phyloP scores from a whole-genome alignment of 2,329 filamentous ascomycete genomes.

The Cryphonectria nitschkei region DNA sequence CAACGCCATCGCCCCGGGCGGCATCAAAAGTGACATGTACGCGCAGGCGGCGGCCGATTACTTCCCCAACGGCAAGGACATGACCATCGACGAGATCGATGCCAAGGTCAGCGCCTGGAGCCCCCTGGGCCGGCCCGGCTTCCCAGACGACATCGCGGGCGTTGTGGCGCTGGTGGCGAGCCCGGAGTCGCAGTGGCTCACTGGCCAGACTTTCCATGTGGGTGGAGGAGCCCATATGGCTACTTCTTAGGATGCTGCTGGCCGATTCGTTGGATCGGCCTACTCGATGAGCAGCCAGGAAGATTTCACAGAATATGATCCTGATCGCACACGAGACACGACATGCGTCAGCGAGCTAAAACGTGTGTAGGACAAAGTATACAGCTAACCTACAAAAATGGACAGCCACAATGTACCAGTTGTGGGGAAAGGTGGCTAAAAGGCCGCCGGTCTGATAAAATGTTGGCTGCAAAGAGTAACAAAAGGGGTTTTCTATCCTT shows the following conservation, averaged over 20 bases:
- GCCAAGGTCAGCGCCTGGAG: constrained; percentile 14
- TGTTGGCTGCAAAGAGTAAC: too few species aligned
- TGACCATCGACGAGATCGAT: constrained; percentile 25
- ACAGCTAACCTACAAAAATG: too few species aligned
- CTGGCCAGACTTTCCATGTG: constrained; percentile 31
- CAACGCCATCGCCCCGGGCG: constrained; percentile 32
- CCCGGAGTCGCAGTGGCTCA: constrained; percentile 29
- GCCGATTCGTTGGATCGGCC: not conserved
- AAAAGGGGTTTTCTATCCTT: too few species aligned
- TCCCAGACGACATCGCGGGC: constrained; percentile 39
- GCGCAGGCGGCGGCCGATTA: constrained; percentile 23
- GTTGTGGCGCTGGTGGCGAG: constrained; percentile 43
- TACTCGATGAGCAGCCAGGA: not conserved
- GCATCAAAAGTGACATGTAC: constrained; percentile 27
- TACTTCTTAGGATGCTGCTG: constrained; percentile 3
- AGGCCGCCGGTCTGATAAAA: too few species aligned
- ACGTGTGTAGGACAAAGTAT: too few species aligned
- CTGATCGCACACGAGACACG: not conserved
- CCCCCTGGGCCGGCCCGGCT: constrained; percentile 21
- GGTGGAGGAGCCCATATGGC: constrained; percentile 29
- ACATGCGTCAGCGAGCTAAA: not conserved
- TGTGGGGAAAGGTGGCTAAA: too few species aligned
- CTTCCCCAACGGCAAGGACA: constrained; percentile 20
- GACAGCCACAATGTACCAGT: too few species aligned
- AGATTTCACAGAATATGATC: not conserved